Percentiles rank a stretch among this genome's conserved stretches.
These are phyloP conservation scores for Phytophthora macrochlamydospora DNA, from an alignment of 352 stramenopile species.

Conservation along the genomic window DNA sequence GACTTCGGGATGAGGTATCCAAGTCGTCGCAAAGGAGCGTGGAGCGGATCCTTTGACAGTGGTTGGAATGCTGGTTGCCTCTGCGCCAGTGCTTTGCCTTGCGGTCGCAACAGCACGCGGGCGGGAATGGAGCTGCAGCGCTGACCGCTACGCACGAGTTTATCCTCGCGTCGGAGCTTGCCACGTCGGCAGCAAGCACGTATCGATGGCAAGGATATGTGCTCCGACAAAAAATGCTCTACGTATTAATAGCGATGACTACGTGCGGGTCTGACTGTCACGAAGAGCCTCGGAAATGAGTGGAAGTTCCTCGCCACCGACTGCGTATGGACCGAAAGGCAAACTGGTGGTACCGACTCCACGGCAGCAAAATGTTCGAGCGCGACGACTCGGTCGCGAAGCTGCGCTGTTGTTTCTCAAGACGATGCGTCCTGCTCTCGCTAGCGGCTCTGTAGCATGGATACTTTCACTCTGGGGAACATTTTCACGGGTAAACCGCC, in stretches of 20 bases:
- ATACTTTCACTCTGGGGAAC: conserved; percentile 14
- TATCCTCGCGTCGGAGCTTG: neutral
- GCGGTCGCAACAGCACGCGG: neutral
- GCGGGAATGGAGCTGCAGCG: neutral
- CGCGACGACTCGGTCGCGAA: neutral
- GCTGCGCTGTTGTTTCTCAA: conserved; percentile 1
- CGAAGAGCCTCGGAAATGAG: neutral
- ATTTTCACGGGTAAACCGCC: conserved; percentile 3
- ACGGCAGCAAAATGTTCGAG: neutral
- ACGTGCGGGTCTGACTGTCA: neutral
- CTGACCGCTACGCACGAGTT: neutral
- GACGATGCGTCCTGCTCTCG: neutral
- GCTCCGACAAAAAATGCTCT: too few relatives aligned
- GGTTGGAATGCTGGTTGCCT: neutral
- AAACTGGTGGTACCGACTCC: neutral
- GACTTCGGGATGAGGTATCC: neutral
- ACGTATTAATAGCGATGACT: neutral
- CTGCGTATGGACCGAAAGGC: neutral
- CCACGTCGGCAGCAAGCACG: too few relatives aligned
- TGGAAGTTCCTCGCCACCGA: neutral
- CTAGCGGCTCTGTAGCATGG: conserved; percentile 3
- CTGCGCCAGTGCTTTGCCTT: neutral
- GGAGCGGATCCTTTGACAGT: neutral
- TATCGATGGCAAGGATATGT: too few relatives aligned
- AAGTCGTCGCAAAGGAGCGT: neutral